phyloP scores from a whole-genome alignment of 1,284 basidiomycete species.

The Puccinia triticina region DNA sequence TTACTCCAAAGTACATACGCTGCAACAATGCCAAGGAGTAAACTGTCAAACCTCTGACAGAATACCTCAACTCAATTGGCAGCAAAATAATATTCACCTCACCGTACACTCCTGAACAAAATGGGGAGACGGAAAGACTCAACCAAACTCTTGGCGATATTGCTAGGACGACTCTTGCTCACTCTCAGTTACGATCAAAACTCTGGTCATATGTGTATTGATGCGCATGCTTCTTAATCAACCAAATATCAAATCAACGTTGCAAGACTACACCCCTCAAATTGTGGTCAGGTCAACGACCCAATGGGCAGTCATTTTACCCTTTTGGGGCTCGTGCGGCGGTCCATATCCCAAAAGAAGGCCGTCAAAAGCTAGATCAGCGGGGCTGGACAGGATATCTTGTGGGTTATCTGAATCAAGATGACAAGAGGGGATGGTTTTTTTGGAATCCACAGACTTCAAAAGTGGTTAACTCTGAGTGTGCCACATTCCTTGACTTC shows the following conservation, averaged over 20 bases:
- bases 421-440: too few relatives aligned
- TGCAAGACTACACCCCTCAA: not conserved
- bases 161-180: not conserved
- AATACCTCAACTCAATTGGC: not conserved
- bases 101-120: slow-evolving; percentile 17
- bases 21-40: slow-evolving; percentile 23
- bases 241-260: slow-evolving; percentile 8
- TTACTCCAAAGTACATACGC: not conserved
- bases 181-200: not conserved
- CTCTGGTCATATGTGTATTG: slow-evolving; percentile 16
- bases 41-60: not conserved
- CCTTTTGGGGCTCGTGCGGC: not conserved
- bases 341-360: slow-evolving; percentile 21
- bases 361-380: not conserved
- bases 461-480: too few relatives aligned
- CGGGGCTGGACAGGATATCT: not conserved
- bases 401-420: too few relatives aligned
- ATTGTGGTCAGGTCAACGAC: not conserved
- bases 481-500: too few relatives aligned
- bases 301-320: not conserved
- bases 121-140: slow-evolving; percentile 9
- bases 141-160: slow-evolving; percentile 21
- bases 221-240: not conserved
- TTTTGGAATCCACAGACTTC: too few relatives aligned
- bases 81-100: not conserved